Evolutionary conservation across 306 rosid species (phyloP), one percentile per base, ranked within the genome.

Genomic region (Quercus mongolica): DNA sequence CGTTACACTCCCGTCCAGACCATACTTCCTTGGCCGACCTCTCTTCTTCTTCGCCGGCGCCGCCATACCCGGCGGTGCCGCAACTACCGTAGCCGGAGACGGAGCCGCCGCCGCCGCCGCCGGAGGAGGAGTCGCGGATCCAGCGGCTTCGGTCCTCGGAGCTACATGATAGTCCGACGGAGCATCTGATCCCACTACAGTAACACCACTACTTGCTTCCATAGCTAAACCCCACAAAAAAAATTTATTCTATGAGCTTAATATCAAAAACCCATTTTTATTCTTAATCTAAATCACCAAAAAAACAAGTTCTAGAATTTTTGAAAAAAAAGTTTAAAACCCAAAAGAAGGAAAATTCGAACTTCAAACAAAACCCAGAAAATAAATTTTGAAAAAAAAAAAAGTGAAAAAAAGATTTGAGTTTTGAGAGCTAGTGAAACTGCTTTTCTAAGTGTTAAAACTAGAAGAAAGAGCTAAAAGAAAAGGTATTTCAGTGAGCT

Each of bases 121-220:
- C 26, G 84, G 70, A 21, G 69, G 38, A 4, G 85, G 31, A 7
- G 85, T 28, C 4, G 85, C 70, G 75, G 97, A 92, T 90, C 97
- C 97, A 26, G 69, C 78, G 8, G 90, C 56, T n/a, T 91, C 97
- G 6, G 87, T 78, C 90, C 98, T 90, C 30, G 97, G 97, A 83
- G 99, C 96, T 55, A 93, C 89, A 70, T 89, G 98, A 74, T 90
- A 95, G 75, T 93, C 97, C 78, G 99, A 89, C 78, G 98, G 97
- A 89, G 97, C 94, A 84, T 95, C 98, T 72, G 97, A 95, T 90
- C 93, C 99, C 68, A 93, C 96, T 85, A 95, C 98, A 86, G 98
- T 91, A 78, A 95, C 99, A 82, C 96, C 97, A 79, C 97, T 88
- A 61, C 84, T 92, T 30, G 90, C 87, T 83, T 95, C 99, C 99